phyloP scores from a whole-genome alignment of 2,329 filamentous ascomycete species.

The Ascosphaera apis region DNA sequence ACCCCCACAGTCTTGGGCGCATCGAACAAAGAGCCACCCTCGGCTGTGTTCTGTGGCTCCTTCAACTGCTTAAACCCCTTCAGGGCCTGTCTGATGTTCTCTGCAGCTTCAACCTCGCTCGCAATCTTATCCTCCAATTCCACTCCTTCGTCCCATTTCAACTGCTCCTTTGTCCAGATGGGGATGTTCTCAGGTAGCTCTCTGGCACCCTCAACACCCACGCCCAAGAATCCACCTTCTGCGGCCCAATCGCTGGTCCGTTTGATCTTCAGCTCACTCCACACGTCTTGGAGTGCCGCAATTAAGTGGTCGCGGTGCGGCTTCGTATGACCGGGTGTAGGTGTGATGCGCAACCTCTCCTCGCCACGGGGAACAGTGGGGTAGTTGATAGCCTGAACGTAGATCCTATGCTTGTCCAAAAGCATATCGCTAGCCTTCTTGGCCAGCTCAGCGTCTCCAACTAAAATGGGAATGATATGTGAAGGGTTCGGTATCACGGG shows the following conservation, averaged over 20 bases:
- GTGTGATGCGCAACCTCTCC: conserved; percentile 85
- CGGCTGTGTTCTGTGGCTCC: too few species aligned
- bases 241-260: conserved; percentile 80
- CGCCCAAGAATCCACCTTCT: conserved; percentile 82
- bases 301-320: conserved; percentile 72
- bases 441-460: conserved; percentile 80
- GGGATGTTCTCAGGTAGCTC: conserved; percentile 33
- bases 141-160: conserved; percentile 41
- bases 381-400: conserved; percentile 98
- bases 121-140: conserved; percentile 35
- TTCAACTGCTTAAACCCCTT: not conserved
- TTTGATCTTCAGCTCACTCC: conserved; percentile 72
- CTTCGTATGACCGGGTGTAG: conserved; percentile 75
- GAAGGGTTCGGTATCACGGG: conserved; percentile 95
- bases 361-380: conserved; percentile 96
- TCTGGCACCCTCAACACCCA: conserved; percentile 44
- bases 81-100: not conserved
- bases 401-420: conserved; percentile 73
- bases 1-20: too few species aligned
- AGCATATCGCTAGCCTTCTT: conserved; percentile 85
- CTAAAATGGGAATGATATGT: conserved; percentile 83
- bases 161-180: conserved; percentile 82
- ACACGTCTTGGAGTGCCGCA: conserved; percentile 63
- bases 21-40: too few species aligned
- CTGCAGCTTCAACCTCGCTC: conserved; percentile 13